Percentiles rank a stretch among this genome's conserved stretches.
Evolutionary conservation across 352 stramenopile species (phyloP).

Genomic region (Globisporangium solare): DNA sequence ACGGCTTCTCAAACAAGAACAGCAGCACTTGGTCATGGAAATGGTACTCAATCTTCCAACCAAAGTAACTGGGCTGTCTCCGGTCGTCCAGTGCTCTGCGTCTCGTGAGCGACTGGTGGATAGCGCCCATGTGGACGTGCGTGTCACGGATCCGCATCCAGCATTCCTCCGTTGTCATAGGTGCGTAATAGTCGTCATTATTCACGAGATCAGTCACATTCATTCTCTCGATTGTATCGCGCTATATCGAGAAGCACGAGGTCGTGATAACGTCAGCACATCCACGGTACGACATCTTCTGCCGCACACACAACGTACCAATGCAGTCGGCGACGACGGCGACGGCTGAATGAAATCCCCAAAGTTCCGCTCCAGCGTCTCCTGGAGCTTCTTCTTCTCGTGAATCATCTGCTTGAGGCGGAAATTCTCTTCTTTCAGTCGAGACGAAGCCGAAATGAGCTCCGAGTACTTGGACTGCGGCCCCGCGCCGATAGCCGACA

Average conservation of each 20-base stretch:
- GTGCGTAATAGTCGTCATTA: background rate
- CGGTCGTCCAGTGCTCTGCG: background rate
- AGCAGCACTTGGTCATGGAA: slow-evolving; percentile 36
- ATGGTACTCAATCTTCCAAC: slow-evolving; percentile 25
- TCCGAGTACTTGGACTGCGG: slow-evolving; percentile 27
- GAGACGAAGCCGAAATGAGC: slow-evolving; percentile 27
- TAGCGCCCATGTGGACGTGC: slow-evolving; percentile 8
- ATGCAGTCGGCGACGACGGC: background rate
- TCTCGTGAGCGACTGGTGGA: slow-evolving; percentile 15
- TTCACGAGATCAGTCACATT: background rate
- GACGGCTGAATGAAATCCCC: slow-evolving; percentile 14
- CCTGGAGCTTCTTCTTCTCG: slow-evolving; percentile 29
- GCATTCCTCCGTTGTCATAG: slow-evolving; percentile 15
- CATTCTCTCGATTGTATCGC: background rate
- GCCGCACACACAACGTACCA: slow-evolving; percentile 2
- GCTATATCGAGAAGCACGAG: background rate
- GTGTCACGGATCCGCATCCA: slow-evolving; percentile 20
- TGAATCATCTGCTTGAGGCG: slow-evolving; percentile 24
- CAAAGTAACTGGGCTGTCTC: slow-evolving; percentile 18
- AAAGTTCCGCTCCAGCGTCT: slow-evolving; percentile 28
- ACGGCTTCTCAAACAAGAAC: slow-evolving; percentile 44
- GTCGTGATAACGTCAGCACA: background rate
- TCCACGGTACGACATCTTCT: background rate
- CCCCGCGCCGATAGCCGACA: background rate
- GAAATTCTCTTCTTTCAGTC: slow-evolving; percentile 25